These are phyloP conservation scores for Mycena galopus DNA, from an alignment of 768 basidiomycete genomes.

Conservation along the genomic window DNA sequence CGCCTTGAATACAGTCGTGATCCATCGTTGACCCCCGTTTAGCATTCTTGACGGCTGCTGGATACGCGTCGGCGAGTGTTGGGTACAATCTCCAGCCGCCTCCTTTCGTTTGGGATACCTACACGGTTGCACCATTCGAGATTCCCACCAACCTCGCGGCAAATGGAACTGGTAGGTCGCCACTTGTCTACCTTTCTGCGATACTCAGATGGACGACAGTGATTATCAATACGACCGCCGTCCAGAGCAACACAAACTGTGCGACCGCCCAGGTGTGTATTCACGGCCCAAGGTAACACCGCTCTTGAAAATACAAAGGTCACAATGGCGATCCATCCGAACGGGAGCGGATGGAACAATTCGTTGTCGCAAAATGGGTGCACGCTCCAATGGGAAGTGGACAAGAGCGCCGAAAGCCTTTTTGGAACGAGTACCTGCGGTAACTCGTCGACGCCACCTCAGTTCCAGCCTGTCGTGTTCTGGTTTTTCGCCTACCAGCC, in stretches of 20 bases:
- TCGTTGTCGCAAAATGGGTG: slow-evolving; percentile 56
- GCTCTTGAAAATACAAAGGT: slow-evolving; percentile 44
- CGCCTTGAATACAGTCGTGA: background rate
- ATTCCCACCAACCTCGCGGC: slow-evolving; percentile 44
- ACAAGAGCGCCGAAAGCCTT: slow-evolving; percentile 52
- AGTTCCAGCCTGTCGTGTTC: slow-evolving; percentile 65
- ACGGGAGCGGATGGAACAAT: slow-evolving; percentile 58
- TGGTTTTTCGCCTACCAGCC: slow-evolving; percentile 68
- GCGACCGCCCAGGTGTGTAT: slow-evolving; percentile 45
- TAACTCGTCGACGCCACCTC: slow-evolving; percentile 37
- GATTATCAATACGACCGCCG: slow-evolving; percentile 60
- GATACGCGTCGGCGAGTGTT: slow-evolving; percentile 64
- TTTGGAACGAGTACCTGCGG: slow-evolving; percentile 58
- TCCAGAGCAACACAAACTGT: slow-evolving; percentile 62
- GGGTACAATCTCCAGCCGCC: slow-evolving; percentile 61
- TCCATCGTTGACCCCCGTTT: background rate
- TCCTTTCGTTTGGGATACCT: slow-evolving; percentile 59
- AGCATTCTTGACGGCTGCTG: slow-evolving; percentile 69
- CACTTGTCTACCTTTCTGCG: background rate
- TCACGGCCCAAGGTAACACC: background rate
- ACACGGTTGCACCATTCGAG: slow-evolving; percentile 61
- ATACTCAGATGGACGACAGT: slow-evolving; percentile 45
- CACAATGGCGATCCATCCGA: slow-evolving; percentile 49
- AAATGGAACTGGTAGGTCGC: slow-evolving; percentile 27
- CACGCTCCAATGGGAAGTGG: slow-evolving; percentile 54